Base-by-base conservation (phyloP, 1,284 basidiomycete species). In the Phaffia rhodozyma region DNA sequence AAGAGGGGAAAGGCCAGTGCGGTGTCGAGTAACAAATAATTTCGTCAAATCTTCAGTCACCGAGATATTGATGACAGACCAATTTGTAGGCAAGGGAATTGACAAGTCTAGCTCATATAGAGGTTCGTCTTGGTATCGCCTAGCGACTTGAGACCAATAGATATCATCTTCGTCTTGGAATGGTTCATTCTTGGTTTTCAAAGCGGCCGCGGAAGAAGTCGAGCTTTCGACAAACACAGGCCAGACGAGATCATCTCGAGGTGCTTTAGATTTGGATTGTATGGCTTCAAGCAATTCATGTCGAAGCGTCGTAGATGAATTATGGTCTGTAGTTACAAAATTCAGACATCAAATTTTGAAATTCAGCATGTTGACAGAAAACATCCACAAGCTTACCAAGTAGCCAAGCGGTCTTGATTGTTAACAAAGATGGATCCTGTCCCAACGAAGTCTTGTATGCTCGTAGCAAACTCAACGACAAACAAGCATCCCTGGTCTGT, bases 21-120 rank as follows among this genome's bases (percentile, higher is more conserved):
- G 81, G 69, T 92, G 86, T 18, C 92, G 85, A 1, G 89, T 86
- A 54, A 97, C 75, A 67, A 97, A 86, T 72, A 98, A 80, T 4
- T 87, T 87, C 68, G 83, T 85, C 67, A 84, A 84, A 71, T 96
- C 91, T 6, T 86, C 82, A 0, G 88, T 86, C 58, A 97, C 79
- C 67, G 81, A 86, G 68, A 98, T 84, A 66, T 86, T 89, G 61
- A 97, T 79, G 13, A 93, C 82, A 5, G 85, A 87, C 92, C 94
- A 97, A 67, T 86, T 81, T 3, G 73, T 67, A 0, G 94, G 92
- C 1, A 97, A 77, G n/a, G 66, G 18, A 0, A 69, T 63, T 1
- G 72, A 55, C 59, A 25, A 21, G 13, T 49, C 72, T 70, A 23
- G 72, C 61, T 48, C 13, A 51, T 51, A 51, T 67, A 67, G 38